Base-by-base conservation (phyloP, 2,329 filamentous ascomycete species). In the Thielaviopsis cerberus region DNA sequence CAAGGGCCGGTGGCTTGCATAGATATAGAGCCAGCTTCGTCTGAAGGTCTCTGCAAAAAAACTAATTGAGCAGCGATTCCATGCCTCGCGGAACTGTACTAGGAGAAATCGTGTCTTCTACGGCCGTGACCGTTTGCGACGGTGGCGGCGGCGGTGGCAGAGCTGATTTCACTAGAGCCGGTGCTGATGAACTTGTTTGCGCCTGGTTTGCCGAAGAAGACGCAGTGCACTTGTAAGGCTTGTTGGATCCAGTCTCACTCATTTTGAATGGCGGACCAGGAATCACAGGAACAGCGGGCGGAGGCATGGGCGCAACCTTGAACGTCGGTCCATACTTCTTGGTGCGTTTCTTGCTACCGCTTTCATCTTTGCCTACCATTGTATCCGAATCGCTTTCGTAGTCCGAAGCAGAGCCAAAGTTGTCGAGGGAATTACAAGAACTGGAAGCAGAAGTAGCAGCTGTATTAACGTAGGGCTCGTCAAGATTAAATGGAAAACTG, bases 21-120 rank as follows among this genome's bases (percentile, higher is more conserved):
- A n/a, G n/a, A n/a, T n/a, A n/a, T n/a, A n/a, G n/a, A n/a, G n/a
- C n/a, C n/a, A n/a, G n/a, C n/a, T n/a, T n/a, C n/a, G n/a, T n/a
- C n/a, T n/a, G n/a, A n/a, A n/a, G 30, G 10, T 37, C 30, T 4
- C 3, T 11, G 4, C 3, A 20, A 17, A 48, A 10, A 48, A 48
- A 20, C 41, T 48, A 48, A 37, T 61, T 58, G 13, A 61, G 22
- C 17, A 61, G 23, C 24, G 55, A 57, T 53, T 61, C 59, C 69
- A 76, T 70, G 27, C 67, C 69, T 17, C 66, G 67, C 4, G 74
- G 74, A 22, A 71, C 64, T 3, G 69, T 71, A 26, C 65, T 69
- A 6, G 74, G 73, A 25, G 73, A 75, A 41, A 76, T 74, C 5
- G 73, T 74, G 23, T 70, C 65, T 51, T 10, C 45, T 30, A 17